Evolutionary conservation across 1,284 basidiomycete species (phyloP).

Genomic region (Ganoderma multipileum): DNA sequence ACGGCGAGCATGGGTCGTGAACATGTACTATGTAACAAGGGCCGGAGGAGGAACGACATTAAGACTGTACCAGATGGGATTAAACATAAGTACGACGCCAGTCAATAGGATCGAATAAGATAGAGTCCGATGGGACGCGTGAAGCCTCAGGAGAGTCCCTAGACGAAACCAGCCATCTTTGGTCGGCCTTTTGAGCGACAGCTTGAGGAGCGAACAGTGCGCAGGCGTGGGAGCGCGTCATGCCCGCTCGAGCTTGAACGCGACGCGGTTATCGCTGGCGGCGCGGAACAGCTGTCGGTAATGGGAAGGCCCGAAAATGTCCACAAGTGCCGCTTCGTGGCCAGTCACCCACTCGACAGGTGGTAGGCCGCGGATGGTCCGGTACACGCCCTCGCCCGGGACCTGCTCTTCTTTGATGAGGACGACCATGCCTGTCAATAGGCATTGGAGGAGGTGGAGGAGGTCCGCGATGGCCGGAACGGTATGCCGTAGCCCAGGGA

Average conservation of each 20-base stretch:
- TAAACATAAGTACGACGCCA: slow-evolving; percentile 36
- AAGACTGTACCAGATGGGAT: slow-evolving; percentile 29
- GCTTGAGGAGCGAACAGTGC: slow-evolving; percentile 17
- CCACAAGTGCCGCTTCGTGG: slow-evolving; percentile 67
- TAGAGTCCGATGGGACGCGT: slow-evolving; percentile 29
- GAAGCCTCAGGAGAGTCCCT: slow-evolving; percentile 29
- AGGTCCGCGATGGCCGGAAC: slow-evolving; percentile 80
- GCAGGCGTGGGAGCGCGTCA: slow-evolving; percentile 28
- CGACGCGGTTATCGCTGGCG: slow-evolving; percentile 69
- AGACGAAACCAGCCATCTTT: slow-evolving; percentile 23
- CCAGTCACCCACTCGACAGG: slow-evolving; percentile 75
- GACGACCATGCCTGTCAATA: slow-evolving; percentile 81
- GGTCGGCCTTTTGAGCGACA: slow-evolving; percentile 26
- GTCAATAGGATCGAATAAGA: slow-evolving; percentile 36
- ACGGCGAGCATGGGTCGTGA: slow-evolving; percentile 28
- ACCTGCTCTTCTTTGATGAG: slow-evolving; percentile 76
- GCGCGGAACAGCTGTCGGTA: slow-evolving; percentile 75
- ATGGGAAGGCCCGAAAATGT: slow-evolving; percentile 75
- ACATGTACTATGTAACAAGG: slow-evolving; percentile 21
- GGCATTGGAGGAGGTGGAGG: slow-evolving; percentile 77
- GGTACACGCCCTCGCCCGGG: slow-evolving; percentile 63
- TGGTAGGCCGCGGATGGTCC: slow-evolving; percentile 80
- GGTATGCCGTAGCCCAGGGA: slow-evolving; percentile 79
- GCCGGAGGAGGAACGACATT: slow-evolving; percentile 25
- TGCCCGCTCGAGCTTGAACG: slow-evolving; percentile 70